Percentiles rank a stretch among this genome's conserved stretches.
Evolutionary conservation across 2,329 filamentous ascomycete genomes (phyloP).

Genomic region (Talaromyces piceae): DNA sequence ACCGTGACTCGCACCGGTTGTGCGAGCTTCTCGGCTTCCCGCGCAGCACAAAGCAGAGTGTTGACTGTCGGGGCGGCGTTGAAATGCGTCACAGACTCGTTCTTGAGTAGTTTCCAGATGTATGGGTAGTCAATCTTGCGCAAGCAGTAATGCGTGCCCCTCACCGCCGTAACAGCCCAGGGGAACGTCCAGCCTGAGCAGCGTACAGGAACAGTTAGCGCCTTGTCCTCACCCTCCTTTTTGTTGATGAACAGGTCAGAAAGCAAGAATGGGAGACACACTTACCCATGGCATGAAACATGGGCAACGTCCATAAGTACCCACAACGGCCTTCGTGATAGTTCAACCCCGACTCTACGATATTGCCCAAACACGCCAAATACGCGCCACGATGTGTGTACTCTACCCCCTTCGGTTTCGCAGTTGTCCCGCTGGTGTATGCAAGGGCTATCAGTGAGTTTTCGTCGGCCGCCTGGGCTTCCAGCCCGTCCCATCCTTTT

Average conservation of each 20-base stretch:
- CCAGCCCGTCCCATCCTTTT: conserved; percentile 70
- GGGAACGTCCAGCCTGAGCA: conserved; percentile 68
- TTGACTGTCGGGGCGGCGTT: conserved; percentile 96
- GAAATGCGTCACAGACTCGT: conserved; percentile 86
- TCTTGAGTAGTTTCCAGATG: conserved; percentile 82
- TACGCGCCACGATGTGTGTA: conserved; percentile 86
- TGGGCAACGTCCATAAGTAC: conserved; percentile 86
- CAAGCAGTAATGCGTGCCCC: conserved; percentile 91
- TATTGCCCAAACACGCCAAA: conserved; percentile 73
- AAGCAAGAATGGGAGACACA: conserved; percentile 38
- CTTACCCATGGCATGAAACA: conserved; percentile 62
- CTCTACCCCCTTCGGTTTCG: conserved; percentile 83
- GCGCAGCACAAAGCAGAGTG: conserved; percentile 75
- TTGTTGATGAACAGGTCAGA: neutral
- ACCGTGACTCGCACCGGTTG: conserved; percentile 78
- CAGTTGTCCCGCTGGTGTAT: conserved; percentile 91
- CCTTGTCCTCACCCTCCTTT: too few relatives aligned
- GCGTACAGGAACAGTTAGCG: too few relatives aligned
- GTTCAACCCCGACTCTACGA: conserved; percentile 84
- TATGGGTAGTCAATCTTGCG: conserved; percentile 91
- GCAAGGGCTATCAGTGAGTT: conserved; percentile 78
- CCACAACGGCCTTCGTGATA: conserved; percentile 60
- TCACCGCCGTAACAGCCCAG: conserved; percentile 85
- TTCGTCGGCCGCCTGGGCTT: conserved; percentile 64
- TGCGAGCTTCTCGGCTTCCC: conserved; percentile 63